These are phyloP conservation scores for Clarireedia hainanense DNA, from an alignment of 2,329 filamentous ascomycete species.

Conservation along the genomic window DNA sequence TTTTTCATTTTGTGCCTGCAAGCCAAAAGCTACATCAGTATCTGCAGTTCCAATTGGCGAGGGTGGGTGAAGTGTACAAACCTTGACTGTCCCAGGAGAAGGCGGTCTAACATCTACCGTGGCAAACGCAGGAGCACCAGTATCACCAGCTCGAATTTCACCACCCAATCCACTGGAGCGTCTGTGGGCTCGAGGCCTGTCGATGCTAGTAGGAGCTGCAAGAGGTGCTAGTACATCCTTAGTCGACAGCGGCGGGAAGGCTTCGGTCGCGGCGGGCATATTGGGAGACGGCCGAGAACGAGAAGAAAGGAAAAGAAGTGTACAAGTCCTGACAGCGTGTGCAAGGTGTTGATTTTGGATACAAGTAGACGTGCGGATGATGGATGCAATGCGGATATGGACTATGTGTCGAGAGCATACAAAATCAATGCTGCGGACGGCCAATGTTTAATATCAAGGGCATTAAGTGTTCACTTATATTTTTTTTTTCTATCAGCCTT, in stretches of 20 bases:
- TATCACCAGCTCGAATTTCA: constrained; percentile 44
- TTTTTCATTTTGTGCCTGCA: constrained; percentile 23
- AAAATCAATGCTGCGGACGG: too few relatives aligned
- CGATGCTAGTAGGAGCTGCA: constrained; percentile 11
- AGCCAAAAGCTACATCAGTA: neutral
- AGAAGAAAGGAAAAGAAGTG: neutral
- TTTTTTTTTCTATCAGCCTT: too few relatives aligned
- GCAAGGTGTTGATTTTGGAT: neutral
- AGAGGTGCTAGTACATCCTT: constrained; percentile 3
- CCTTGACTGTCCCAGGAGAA: constrained; percentile 22
- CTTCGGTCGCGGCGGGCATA: constrained; percentile 10
- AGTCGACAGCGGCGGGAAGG: constrained; percentile 11
- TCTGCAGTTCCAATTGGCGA: neutral
- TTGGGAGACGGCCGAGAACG: neutral
- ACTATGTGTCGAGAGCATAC: too few relatives aligned
- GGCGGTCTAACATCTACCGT: constrained; percentile 32
- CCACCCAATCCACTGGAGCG: constrained; percentile 41
- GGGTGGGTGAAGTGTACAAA: constrained; percentile 6
- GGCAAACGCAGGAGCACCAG: constrained; percentile 40
- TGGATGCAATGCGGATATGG: too few relatives aligned
- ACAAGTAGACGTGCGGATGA: too few relatives aligned
- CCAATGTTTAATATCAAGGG: too few relatives aligned
- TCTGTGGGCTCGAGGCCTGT: constrained; percentile 30
- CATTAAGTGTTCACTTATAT: too few relatives aligned
- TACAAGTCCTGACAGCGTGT: neutral